A percentile compares a stretch with the other conserved stretches of the same genome.
These are phyloP conservation scores for Brassica juncea DNA, from an alignment of 345 rosid species.

Conservation along the genomic window DNA sequence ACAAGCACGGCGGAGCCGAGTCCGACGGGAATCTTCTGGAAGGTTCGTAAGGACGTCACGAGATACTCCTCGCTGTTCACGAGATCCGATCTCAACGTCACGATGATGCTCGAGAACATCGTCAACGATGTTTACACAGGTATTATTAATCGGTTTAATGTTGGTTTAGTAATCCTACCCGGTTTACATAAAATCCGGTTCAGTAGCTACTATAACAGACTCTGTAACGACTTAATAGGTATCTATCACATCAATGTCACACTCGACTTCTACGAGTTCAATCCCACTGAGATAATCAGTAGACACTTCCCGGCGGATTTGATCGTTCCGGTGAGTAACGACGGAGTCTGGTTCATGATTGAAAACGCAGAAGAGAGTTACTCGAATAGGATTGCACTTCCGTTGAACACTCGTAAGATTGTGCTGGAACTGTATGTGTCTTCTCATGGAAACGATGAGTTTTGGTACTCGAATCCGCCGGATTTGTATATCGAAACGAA, in stretches of 20 bases:
- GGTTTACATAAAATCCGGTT: neutral
- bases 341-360: constrained; percentile 62
- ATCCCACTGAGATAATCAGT: constrained; percentile 17
- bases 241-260: constrained; percentile 66
- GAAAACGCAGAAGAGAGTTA: constrained; percentile 50
- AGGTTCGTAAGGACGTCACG: constrained; percentile 71
- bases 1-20: constrained; percentile 90
- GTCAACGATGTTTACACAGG: constrained; percentile 73
- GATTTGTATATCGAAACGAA: constrained; percentile 59
- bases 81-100: constrained; percentile 45
- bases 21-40: constrained; percentile 70
- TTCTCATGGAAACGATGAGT: constrained; percentile 85
- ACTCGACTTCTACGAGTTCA: constrained; percentile 55
- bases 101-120: constrained; percentile 91
- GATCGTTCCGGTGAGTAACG: constrained; percentile 55
- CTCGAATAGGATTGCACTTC: constrained; percentile 51
- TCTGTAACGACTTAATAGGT: constrained; percentile 46
- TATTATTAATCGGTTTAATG: constrained; percentile 9
- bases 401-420: constrained; percentile 56
- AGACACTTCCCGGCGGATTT: constrained; percentile 61
- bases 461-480: constrained; percentile 93
- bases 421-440: constrained; percentile 72
- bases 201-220: neutral
- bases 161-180: neutral
- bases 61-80: constrained; percentile 65